Percentiles rank a stretch among this genome's conserved stretches.
These are phyloP conservation scores for Letharia columbiana DNA, from an alignment of 495 filamentous ascomycete genomes.

Conservation along the genomic window DNA sequence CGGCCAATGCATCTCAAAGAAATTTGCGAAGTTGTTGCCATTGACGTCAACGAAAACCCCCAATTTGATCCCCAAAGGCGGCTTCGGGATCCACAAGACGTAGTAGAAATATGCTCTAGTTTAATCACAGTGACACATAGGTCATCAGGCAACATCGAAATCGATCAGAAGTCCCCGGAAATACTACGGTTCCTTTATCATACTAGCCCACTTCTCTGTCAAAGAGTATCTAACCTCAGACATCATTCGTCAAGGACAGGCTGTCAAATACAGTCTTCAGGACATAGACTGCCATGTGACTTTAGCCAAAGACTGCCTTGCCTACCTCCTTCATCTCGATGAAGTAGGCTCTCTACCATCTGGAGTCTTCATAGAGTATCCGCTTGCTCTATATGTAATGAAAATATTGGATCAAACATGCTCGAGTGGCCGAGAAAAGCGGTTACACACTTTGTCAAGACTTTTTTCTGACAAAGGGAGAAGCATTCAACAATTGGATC, in stretches of 20 bases:
- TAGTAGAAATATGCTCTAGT: conserved; percentile 22
- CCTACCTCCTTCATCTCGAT: conserved; percentile 25
- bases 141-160: no score
- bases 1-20: conserved; percentile 26
- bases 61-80: conserved; percentile 14
- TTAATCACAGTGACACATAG: conserved; percentile 15
- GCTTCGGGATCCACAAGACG: conserved; percentile 14
- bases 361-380: conserved; percentile 21
- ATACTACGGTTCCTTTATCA: no score
- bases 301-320: conserved; percentile 15
- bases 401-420: conserved; percentile 23
- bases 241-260: conserved; percentile 1
- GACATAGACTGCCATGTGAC: conserved; percentile 22
- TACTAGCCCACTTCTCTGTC: no score
- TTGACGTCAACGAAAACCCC: conserved; percentile 3
- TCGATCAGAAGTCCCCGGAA: no score
- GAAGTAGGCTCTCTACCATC: neutral
- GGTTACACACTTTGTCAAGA: neutral
- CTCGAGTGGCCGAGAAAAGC: conserved; percentile 12
- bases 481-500: conserved; percentile 11
- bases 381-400: conserved; percentile 24
- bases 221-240: no score
- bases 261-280: conserved; percentile 8
- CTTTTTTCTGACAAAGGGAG: neutral
- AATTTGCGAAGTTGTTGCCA: conserved; percentile 25